These are phyloP conservation scores for Cladochytrium replicatum DNA, from an alignment of 192 early-diverging fungal species.

Conservation along the genomic window DNA sequence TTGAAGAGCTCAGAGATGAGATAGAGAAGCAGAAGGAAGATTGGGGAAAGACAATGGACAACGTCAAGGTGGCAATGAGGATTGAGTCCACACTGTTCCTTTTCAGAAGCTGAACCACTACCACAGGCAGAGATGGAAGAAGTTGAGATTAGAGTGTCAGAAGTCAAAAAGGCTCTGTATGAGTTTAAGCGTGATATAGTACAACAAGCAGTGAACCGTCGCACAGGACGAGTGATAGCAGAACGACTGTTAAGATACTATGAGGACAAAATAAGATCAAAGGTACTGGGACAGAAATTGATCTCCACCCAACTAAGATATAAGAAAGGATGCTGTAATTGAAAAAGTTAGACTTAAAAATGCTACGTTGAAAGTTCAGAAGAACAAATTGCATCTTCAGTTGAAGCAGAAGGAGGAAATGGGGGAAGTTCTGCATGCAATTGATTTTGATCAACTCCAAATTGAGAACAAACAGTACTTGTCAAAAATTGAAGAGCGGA, in stretches of 20 bases:
- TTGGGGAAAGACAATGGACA: slow-evolving; percentile 48
- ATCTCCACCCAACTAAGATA: not conserved
- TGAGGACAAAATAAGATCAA: slow-evolving; percentile 48
- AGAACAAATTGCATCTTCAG: slow-evolving; percentile 52
- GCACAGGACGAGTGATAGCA: slow-evolving; percentile 47
- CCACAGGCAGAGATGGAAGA: slow-evolving; percentile 48
- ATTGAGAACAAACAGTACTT: slow-evolving; percentile 59
- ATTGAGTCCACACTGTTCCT: not conserved
- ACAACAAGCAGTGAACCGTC: slow-evolving; percentile 28
- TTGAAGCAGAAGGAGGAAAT: slow-evolving; percentile 61
- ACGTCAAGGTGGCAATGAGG: slow-evolving; percentile 27
- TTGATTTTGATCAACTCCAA: slow-evolving; percentile 57
- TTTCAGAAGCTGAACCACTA: not conserved
- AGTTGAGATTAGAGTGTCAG: slow-evolving; percentile 41
- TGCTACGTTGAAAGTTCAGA: slow-evolving; percentile 46
- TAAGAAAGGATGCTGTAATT: slow-evolving; percentile 39
- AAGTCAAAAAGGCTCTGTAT: slow-evolving; percentile 47
- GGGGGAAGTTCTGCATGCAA: slow-evolving; percentile 56
- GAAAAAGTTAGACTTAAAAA: slow-evolving; percentile 54
- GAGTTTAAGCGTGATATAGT: slow-evolving; percentile 52
- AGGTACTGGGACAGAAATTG: too few species aligned
- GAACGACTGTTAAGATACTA: slow-evolving; percentile 45
- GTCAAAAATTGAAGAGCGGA: slow-evolving; percentile 52
- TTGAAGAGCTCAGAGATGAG: slow-evolving; percentile 52
- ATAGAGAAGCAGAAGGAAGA: slow-evolving; percentile 51